Evolutionary conservation across 1,139 yeast species (phyloP).

Genomic region (Eremothecium coryli): DNA sequence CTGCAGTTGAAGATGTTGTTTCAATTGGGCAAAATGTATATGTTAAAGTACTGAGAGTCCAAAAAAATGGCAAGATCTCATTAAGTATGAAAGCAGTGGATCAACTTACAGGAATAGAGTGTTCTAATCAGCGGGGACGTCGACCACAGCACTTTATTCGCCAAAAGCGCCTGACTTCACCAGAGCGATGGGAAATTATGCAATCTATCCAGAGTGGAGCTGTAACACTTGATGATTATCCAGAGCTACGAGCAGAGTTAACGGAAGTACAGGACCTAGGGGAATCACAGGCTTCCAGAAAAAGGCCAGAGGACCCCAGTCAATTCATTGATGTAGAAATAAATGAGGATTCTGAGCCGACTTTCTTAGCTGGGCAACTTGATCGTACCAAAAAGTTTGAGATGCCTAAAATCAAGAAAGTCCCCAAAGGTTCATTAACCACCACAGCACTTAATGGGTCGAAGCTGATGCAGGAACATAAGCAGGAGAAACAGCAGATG

Average conservation of each 20-base stretch:
- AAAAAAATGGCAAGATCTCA: slow-evolving; percentile 42
- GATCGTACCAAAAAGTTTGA: slow-evolving; percentile 35
- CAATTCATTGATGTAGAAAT: slow-evolving; percentile 66
- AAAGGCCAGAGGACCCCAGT: slow-evolving; percentile 16
- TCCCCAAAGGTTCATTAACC: slow-evolving; percentile 72
- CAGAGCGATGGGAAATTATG: slow-evolving; percentile 84
- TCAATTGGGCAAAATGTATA: slow-evolving; percentile 51
- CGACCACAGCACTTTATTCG: slow-evolving; percentile 22
- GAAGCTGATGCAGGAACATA: slow-evolving; percentile 51
- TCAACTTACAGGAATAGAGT: slow-evolving; percentile 54
- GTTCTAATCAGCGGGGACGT: slow-evolving; percentile 22
- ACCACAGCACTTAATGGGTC: slow-evolving; percentile 78
- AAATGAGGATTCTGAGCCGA: slow-evolving; percentile 53
- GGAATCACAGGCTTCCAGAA: slow-evolving; percentile 11
- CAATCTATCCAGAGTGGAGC: slow-evolving; percentile 79
- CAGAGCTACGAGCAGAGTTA: slow-evolving; percentile 52
- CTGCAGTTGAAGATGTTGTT: slow-evolving; percentile 52
- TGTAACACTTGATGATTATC: slow-evolving; percentile 58
- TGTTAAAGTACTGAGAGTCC: slow-evolving; percentile 48
- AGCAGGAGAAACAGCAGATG: slow-evolving; percentile 48
- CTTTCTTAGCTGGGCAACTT: slow-evolving; percentile 49
- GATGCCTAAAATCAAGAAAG: slow-evolving; percentile 50
- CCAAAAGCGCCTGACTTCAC: slow-evolving; percentile 46
- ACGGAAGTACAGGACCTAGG: slow-evolving; percentile 31
- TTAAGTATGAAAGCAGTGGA: slow-evolving; percentile 70